Conservation (phyloP, 1,139 yeast genomes). For the Magnusiomyces sp. region DNA sequence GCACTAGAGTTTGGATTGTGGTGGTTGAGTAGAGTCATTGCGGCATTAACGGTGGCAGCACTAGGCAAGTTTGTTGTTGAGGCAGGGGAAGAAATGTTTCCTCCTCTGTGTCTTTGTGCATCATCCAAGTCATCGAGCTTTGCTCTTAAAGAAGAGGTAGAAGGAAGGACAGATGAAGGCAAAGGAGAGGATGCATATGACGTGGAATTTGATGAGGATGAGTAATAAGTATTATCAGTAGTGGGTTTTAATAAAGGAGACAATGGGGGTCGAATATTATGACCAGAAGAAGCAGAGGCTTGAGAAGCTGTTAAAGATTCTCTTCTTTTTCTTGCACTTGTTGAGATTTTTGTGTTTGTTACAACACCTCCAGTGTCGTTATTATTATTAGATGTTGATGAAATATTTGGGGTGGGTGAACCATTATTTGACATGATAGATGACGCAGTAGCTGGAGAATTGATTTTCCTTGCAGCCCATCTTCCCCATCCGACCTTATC, state of each 20-base stretch:
- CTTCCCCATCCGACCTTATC: slow-evolving; percentile 98
- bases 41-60: slow-evolving; percentile 6
- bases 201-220: no score
- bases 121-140: slow-evolving; percentile 10
- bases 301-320: no score
- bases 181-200: not conserved
- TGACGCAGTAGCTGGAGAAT: slow-evolving; percentile 16
- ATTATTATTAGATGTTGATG: not conserved
- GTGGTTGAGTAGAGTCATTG: slow-evolving; percentile 1
- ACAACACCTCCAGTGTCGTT: not conserved
- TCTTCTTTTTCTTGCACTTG: slow-evolving; percentile 6
- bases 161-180: not conserved
- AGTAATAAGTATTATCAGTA: no score
- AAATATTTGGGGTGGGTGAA: not conserved
- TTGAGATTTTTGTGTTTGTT: slow-evolving; percentile 1
- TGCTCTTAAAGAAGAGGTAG: not conserved
- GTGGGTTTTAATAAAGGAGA: slow-evolving; percentile 13
- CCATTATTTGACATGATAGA: not conserved
- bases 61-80: not conserved
- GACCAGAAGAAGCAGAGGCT: slow-evolving; percentile 7
- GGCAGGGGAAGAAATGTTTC: slow-evolving; percentile 6
- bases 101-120: no score
- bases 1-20: slow-evolving; percentile 4
- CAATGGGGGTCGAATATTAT: slow-evolving; percentile 9
- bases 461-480: slow-evolving; percentile 72